Evolutionary conservation across 1,284 basidiomycete genomes (phyloP), one percentile per base, ranked within the genome.

Genomic region (Cutaneotrichosporon sp.): DNA sequence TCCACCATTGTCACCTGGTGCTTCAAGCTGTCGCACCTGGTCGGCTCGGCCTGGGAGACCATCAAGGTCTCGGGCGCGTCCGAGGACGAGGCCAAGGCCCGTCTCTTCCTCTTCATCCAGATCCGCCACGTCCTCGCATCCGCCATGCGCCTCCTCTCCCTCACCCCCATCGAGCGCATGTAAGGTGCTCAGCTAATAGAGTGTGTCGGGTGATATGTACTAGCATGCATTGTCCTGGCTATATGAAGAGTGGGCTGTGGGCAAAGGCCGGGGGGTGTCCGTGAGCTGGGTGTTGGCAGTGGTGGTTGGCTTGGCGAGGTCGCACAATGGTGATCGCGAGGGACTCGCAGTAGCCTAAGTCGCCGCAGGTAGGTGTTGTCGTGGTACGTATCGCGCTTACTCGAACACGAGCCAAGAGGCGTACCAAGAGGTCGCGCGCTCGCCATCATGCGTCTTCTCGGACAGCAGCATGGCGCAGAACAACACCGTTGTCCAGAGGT

Each of bases 81-180:
- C 56, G 75, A 80, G 66, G 83, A 86, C 68, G 84, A 92, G 66
- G 94, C 92, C 0, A 80, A 86, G 67, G 95, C 95, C n/a, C 84
- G 92, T 71, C 82, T 99, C 81, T 97, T 89, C 85, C 77, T 99
- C 76, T 99, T 92, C 81, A 82, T 92, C 67, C 88, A 87, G 73
- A 91, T 94, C 60, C 85, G 91, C 80, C 90, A 95, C 71, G 95
- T 97, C 22, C 83, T 99, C 60, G 89, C 85, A 8, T 87, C 87
- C 57, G 90, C 92, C 54, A 89, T 99, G 88, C 85, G 88, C 70
- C 76, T 99, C 78, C 80, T 99, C 70, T 95, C 91, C 68, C 86
- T 97, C 69, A 86, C 87, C 58, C 95, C 93, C 7, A 82, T 97
- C 61, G 92, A 97, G 81, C 84, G 92, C 73, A 98, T 99, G 95